Conservation (phyloP, 495 filamentous ascomycete species). For the Bacidia gigantensis region DNA sequence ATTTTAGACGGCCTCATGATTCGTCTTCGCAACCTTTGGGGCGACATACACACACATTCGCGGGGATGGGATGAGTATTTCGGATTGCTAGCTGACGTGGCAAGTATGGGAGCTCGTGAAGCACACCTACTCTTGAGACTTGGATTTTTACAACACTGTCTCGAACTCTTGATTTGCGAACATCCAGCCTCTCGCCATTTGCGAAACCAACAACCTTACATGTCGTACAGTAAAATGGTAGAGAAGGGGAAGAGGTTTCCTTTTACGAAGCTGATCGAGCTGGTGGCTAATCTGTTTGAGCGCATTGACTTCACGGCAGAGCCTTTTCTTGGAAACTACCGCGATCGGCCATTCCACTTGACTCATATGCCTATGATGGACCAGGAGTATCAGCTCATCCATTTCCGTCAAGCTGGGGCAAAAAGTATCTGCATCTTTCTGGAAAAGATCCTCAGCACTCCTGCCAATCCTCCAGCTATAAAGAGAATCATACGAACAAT, state of each 20-base stretch:
- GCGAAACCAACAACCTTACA: constrained; percentile 36
- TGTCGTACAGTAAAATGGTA: constrained; percentile 38
- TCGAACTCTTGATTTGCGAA: constrained; percentile 53
- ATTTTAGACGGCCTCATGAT: constrained; percentile 43
- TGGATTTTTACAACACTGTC: constrained; percentile 40
- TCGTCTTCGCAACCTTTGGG: constrained; percentile 38
- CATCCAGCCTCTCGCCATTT: constrained; percentile 36
- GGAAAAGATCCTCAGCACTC: constrained; percentile 30
- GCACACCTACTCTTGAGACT: constrained; percentile 38
- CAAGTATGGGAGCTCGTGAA: constrained; percentile 41
- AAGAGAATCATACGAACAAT: constrained; percentile 30
- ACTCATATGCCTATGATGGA: constrained; percentile 26
- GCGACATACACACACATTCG: constrained; percentile 37
- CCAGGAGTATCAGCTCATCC: constrained; percentile 25
- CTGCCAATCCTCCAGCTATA: constrained; percentile 22
- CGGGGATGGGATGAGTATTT: constrained; percentile 77
- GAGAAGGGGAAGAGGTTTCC: constrained; percentile 41
- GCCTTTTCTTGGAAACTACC: background rate
- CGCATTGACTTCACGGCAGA: constrained; percentile 26
- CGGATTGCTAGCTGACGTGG: constrained; percentile 47
- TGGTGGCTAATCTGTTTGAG: constrained; percentile 28
- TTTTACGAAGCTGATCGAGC: constrained; percentile 30
- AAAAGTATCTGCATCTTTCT: constrained; percentile 25
- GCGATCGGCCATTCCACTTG: constrained; percentile 17
- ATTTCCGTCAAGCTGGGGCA: constrained; percentile 17